Conservation (phyloP, 805 yeast genomes). For the Helenozyma baotianmanensis region DNA sequence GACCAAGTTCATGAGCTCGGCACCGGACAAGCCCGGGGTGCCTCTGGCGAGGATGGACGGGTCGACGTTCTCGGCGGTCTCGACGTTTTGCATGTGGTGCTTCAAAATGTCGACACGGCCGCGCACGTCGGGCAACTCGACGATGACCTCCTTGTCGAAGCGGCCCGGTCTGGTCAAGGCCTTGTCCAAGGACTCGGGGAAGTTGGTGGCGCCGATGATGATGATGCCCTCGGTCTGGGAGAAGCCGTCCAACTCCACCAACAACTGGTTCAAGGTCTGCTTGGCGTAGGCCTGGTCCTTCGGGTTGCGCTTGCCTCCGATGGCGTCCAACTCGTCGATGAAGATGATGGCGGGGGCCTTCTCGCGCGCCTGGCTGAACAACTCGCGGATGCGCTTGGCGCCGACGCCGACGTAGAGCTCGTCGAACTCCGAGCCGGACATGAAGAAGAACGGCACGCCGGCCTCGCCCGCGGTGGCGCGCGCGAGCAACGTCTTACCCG, state of each 20-base stretch:
- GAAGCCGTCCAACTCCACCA: conserved; percentile 94
- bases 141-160: conserved; percentile 92
- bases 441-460: conserved; percentile 95
- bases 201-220: conserved; percentile 96
- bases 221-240: conserved; percentile 90
- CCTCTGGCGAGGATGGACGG: conserved; percentile 91
- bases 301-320: conserved; percentile 97
- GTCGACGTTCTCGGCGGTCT: conserved; percentile 79
- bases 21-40: conserved; percentile 98
- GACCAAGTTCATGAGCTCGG: conserved; percentile 90
- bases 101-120: conserved; percentile 91
- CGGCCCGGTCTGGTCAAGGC: conserved; percentile 98
- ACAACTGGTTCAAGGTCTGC: conserved; percentile 91
- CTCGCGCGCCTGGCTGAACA: conserved; percentile 87
- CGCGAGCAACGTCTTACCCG: conserved; percentile 95
- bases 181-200: conserved; percentile 94
- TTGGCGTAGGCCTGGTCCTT: conserved; percentile 97
- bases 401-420: conserved; percentile 99
- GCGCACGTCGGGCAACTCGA: conserved; percentile 95
- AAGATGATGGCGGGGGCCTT: conserved; percentile 96
- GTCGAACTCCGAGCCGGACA: conserved; percentile 98
- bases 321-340: conserved; percentile 97
- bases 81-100: conserved; percentile 89
- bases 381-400: conserved; percentile 94
- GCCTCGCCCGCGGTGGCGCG: conserved; percentile 99